These are phyloP conservation scores for Leccinum arenicola DNA, from an alignment of 768 basidiomycete genomes.

Conservation along the genomic window DNA sequence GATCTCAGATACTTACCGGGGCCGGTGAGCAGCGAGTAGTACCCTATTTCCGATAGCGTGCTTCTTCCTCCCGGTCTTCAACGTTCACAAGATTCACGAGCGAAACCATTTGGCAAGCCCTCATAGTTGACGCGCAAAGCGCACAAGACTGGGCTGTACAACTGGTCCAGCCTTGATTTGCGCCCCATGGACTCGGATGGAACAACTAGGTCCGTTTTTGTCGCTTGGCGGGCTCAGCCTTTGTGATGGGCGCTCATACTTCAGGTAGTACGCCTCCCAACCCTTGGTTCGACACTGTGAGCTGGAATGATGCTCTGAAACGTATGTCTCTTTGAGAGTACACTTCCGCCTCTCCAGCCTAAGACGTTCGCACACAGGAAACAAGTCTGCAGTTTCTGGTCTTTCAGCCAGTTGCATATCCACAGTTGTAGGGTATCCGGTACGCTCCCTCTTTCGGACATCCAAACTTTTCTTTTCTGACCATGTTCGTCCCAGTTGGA, in stretches of 20 bases:
- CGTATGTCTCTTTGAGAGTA: conserved; percentile 39
- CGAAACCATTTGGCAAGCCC: conserved; percentile 17
- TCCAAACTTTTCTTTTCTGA: background rate
- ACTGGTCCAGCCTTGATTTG: conserved; percentile 50
- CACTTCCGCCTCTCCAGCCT: conserved; percentile 1
- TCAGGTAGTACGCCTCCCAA: conserved; percentile 48
- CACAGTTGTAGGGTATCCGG: conserved; percentile 90
- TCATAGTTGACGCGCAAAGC: conserved; percentile 47
- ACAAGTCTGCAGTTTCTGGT: conserved; percentile 88
- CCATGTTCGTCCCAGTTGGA: conserved; percentile 59
- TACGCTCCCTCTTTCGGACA: conserved; percentile 21
- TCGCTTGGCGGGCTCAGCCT: background rate
- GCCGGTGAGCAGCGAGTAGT: conserved; percentile 9
- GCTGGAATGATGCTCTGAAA: conserved; percentile 64
- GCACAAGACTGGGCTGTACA: conserved; percentile 72
- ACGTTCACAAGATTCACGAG: conserved; percentile 8
- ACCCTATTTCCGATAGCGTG: conserved; percentile 21
- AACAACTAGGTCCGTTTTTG: conserved; percentile 45
- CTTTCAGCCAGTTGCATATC: conserved; percentile 90
- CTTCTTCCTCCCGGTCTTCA: conserved; percentile 20
- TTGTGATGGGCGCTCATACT: conserved; percentile 20
- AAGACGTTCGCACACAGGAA: conserved; percentile 42
- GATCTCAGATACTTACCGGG: conserved; percentile 7
- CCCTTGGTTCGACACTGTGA: conserved; percentile 60
- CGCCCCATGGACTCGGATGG: conserved; percentile 68